Evolutionary conservation across 306 rosid genomes (phyloP), one percentile per base, ranked within the genome.

Genomic region (Datisca glomerata): DNA sequence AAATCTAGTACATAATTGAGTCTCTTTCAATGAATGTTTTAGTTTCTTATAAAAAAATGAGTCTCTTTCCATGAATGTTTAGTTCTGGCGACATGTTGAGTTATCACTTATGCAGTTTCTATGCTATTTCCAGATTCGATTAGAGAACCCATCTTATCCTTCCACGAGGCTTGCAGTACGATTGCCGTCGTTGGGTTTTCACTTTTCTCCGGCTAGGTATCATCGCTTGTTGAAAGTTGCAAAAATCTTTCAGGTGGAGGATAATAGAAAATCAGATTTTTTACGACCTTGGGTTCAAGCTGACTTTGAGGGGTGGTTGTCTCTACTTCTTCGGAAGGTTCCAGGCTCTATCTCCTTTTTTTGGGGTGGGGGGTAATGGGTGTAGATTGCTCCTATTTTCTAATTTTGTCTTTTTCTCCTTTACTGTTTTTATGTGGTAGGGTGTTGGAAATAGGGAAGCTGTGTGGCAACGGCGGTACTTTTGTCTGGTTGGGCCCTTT

Each of bases 401-500:
- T 59, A 48, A 55, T 43, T 8, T 18, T 22, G 18, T 42, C 13
- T 18, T 16, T 24, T 7, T 4, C 41, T 18, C 21, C 16, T 18
- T 38, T 18, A 4, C 3, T 40, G 39, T 36, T 43, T 45, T 49
- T 41, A 51, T 69, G 54, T 65, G 11, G 55, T 46, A 89, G 98
- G 98, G 98, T 61, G 81, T 89, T 25, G 98, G 98, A 54, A 80
- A 60, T 40, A 77, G 98, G 61, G 98, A 84, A 64, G 98, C 98
- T 41, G 77, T 74, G 24, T 89, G 98, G 98, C 85, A 80, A 67
- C 69, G 74, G 19, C 79, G 91, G 47, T 89, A 89, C 63, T 21
- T 78, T 48, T 84, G 86, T 75, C 67, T 89, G 42, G 86, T 78
- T 49, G 98, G 98, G 67, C 91, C 84, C 45, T 89, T 72, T 44